Conservation (phyloP, 2,329 filamentous ascomycete species). For the Lachnellula arida region DNA sequence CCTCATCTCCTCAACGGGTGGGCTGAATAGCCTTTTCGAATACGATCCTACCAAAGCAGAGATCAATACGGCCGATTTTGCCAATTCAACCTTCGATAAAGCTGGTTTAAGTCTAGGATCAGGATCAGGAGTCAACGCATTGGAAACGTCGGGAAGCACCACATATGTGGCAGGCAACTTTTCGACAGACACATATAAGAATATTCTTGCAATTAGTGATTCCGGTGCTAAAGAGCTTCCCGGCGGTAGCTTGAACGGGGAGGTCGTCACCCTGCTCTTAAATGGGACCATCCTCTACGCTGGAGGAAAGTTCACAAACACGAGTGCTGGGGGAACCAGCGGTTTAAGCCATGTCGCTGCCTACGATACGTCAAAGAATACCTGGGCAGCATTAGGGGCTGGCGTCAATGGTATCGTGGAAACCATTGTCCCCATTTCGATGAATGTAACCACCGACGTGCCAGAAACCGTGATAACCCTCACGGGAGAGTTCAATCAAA, state of each 20-base stretch:
- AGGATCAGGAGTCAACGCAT: constrained; percentile 63
- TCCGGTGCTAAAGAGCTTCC: constrained; percentile 57
- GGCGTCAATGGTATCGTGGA: constrained; percentile 78
- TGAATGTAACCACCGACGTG: constrained; percentile 68
- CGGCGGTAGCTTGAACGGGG: constrained; percentile 72
- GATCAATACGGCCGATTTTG: constrained; percentile 58
- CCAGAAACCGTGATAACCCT: constrained; percentile 73
- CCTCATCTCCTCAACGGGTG: constrained; percentile 67
- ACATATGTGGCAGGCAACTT: constrained; percentile 85
- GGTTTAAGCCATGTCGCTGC: constrained; percentile 71
- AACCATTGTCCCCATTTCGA: constrained; percentile 67
- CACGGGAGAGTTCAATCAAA: constrained; percentile 71
- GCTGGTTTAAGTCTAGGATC: constrained; percentile 66
- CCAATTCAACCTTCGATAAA: constrained; percentile 68
- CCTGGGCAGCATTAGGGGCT: constrained; percentile 76
- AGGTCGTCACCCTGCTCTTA: constrained; percentile 67
- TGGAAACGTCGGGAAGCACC: constrained; percentile 59
- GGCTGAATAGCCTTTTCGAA: constrained; percentile 86
- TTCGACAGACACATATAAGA: constrained; percentile 59
- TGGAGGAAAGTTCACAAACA: constrained; percentile 80
- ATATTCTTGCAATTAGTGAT: constrained; percentile 71
- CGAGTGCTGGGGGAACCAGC: constrained; percentile 53
- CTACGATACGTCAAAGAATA: constrained; percentile 63
- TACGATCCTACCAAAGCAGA: constrained; percentile 64
- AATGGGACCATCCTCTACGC: constrained; percentile 66